These are phyloP conservation scores for Lentinula detonsa DNA, from an alignment of 768 basidiomycete genomes.

Conservation along the genomic window DNA sequence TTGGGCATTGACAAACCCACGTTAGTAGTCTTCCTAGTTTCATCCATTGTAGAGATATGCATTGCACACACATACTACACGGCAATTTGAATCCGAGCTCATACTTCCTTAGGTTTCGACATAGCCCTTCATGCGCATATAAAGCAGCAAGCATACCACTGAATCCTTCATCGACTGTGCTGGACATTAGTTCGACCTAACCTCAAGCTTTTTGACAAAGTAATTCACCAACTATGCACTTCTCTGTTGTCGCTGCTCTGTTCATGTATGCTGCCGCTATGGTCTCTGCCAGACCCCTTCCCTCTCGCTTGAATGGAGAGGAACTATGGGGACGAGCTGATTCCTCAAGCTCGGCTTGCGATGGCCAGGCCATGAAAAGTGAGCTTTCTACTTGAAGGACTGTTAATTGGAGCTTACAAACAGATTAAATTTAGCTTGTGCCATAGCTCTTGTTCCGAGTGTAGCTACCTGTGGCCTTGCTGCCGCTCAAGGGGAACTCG, in stretches of 20 bases:
- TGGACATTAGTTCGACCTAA: slow-evolving; percentile 1
- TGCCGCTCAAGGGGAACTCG: neutral
- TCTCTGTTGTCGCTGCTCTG: neutral
- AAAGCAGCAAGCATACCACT: neutral
- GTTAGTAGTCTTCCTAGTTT: neutral
- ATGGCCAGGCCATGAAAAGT: neutral
- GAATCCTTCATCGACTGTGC: neutral
- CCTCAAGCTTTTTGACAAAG: neutral
- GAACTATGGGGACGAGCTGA: neutral
- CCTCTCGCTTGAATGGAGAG: neutral
- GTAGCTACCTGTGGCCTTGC: neutral
- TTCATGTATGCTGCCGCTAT: neutral
- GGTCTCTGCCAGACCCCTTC: neutral
- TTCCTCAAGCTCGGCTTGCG: neutral
- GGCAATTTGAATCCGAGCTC: too few relatives aligned
- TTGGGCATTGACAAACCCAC: neutral
- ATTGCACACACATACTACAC: neutral
- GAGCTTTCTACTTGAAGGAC: neutral
- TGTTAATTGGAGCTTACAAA: neutral
- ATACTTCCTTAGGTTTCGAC: neutral
- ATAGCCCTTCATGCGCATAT: neutral
- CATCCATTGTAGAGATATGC: neutral
- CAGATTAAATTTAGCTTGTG: neutral
- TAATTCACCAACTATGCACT: neutral
- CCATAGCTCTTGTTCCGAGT: neutral